These are phyloP conservation scores for Chlorella sorokiniana DNA, from an alignment of 139 green algal species.

Conservation along the genomic window DNA sequence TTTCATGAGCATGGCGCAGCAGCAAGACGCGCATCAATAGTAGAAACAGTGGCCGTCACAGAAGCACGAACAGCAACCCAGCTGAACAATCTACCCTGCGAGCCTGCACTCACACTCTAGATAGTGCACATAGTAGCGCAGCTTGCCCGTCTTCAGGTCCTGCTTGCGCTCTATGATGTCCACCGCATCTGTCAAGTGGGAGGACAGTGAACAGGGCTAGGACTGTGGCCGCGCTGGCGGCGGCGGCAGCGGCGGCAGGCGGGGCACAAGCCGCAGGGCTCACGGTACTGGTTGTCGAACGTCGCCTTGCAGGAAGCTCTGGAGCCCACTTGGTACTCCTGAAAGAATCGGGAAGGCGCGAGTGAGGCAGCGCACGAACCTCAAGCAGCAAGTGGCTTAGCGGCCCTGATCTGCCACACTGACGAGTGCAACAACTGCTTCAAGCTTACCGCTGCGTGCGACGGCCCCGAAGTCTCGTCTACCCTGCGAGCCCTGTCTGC, in stretches of 20 bases:
- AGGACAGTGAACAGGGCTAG: background rate
- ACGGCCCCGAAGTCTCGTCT: background rate
- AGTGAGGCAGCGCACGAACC: background rate
- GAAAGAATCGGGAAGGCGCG: background rate
- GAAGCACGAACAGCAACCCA: background rate
- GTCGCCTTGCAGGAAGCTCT: constrained; percentile 48
- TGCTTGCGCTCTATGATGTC: constrained; percentile 55
- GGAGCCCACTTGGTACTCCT: constrained; percentile 42
- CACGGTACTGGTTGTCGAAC: constrained; percentile 61
- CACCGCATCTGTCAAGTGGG: constrained; percentile 41
- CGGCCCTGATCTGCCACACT: too few relatives aligned
- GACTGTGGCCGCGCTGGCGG: background rate
- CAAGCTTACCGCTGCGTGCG: constrained; percentile 15
- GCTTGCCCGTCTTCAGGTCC: background rate
- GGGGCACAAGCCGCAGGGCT: background rate
- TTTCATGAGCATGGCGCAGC: too few relatives aligned
- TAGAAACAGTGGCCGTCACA: background rate
- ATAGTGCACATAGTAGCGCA: constrained; percentile 91
- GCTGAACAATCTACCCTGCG: too few relatives aligned
- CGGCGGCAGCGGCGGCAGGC: background rate
- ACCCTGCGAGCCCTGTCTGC: background rate
- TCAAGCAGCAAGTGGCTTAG: too few relatives aligned
- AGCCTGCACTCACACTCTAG: constrained; percentile 68
- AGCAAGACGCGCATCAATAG: too few relatives aligned
- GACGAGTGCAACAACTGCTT: too few relatives aligned